phyloP scores from a whole-genome alignment of 176 grass and related monocot species.

The Phyllostachys edulis region DNA sequence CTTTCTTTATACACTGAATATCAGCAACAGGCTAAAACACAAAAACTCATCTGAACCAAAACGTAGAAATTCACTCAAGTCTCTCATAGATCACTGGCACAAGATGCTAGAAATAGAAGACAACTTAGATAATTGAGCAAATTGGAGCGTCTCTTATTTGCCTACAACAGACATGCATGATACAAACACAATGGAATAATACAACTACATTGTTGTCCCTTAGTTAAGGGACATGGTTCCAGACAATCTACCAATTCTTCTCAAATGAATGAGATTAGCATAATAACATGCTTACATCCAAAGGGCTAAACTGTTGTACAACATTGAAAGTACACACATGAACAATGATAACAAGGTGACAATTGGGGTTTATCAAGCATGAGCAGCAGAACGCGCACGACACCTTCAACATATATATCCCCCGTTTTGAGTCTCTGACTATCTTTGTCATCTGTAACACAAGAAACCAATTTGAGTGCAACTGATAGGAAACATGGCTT shows the following conservation, averaged over 20 bases:
- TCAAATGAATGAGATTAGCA: constrained; percentile 24
- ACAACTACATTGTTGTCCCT: constrained; percentile 5
- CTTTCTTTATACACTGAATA: background rate
- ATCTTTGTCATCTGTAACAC: background rate
- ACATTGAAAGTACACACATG: constrained; percentile 18
- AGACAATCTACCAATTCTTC: background rate
- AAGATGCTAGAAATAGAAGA: background rate
- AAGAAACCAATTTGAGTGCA: background rate
- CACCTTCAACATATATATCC: background rate
- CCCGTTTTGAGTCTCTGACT: background rate
- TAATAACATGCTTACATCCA: constrained; percentile 15
- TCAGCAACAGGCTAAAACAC: background rate
- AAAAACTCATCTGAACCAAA: no score
- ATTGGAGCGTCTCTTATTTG: constrained; percentile 23
- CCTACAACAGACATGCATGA: constrained; percentile 19
- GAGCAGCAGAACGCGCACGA: background rate
- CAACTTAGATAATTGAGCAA: background rate
- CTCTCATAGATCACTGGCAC: background rate
- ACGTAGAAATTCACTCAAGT: background rate
- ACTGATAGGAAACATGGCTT: background rate
- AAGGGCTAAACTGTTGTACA: constrained; percentile 31
- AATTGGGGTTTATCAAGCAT: background rate
- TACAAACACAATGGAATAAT: constrained; percentile 5
- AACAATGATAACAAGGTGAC: background rate
- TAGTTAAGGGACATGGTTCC: background rate